phyloP scores from a whole-genome alignment of 495 filamentous ascomycete genomes.

The Parmelia sp. region DNA sequence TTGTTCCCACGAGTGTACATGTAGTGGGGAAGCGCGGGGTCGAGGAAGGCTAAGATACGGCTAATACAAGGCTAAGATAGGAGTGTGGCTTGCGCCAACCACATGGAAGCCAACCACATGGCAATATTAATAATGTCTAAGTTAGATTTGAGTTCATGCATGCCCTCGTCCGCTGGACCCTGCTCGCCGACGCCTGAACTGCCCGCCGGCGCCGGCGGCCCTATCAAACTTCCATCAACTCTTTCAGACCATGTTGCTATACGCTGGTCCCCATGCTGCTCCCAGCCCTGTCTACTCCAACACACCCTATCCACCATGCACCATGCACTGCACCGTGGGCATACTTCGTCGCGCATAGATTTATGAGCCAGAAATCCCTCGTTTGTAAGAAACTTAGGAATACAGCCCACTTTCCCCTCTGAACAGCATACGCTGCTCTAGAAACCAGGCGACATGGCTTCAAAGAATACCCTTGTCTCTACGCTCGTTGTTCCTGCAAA shows the following conservation, averaged over 20 bases:
- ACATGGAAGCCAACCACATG: background rate
- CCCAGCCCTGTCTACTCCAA: background rate
- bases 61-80: background rate
- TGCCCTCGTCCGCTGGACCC: background rate
- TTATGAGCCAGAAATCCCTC: background rate
- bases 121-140: background rate
- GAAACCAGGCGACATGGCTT: background rate
- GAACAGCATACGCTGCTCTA: background rate
- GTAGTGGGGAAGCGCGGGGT: background rate
- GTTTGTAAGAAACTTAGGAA: background rate
- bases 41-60: background rate
- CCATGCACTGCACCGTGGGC: background rate
- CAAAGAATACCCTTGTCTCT: background rate
- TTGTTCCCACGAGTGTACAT: background rate
- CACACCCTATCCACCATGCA: background rate
- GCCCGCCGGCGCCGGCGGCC: conserved; percentile 24
- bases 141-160: background rate
- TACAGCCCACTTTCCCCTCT: background rate
- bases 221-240: conserved; percentile 3
- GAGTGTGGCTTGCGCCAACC: background rate
- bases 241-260: background rate
- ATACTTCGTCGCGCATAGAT: background rate
- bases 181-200: conserved; percentile 8
- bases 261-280: background rate
- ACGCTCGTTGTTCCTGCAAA: conserved; percentile 17